Base-by-base conservation (phyloP, 345 rosid species). In the Sisymbrium irio region DNA sequence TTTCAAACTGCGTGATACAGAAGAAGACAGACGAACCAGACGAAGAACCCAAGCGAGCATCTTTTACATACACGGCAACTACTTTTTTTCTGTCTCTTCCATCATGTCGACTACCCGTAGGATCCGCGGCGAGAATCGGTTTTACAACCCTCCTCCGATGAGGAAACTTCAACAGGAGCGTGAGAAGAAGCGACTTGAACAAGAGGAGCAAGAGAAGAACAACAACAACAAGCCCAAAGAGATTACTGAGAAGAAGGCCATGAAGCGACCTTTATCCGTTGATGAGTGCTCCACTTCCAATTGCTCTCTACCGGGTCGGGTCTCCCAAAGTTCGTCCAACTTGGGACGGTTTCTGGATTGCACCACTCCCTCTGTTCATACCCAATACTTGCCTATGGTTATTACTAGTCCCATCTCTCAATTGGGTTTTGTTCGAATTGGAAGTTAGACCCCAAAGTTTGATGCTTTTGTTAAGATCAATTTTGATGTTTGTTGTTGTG, bases 321-420 rank as follows among this genome's bases (percentile, higher is more conserved):
- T 39, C 27, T 68, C 50, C 50, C 25, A 53, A 44, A 7, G 19
- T 39, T 73, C 65, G 11, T 82, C 96, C 14, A 94, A 91, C 83
- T 84, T 91, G 85, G 90, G 86, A 70, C 87, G 90, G 76, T 94
- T 94, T 87, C 79, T 94, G 74, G 89, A 86, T 75, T 68, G 65
- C 68, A 89, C 97, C 3, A 85, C 96, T 75, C 98, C 97, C 0
- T 44, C 77, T 2, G 97, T 94, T 42, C 74, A 84, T 32, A 83
- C 83, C 5, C 93, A 88, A 50, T 39, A 70, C 76, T 74, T 85
- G 75, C 93, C 96, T 6, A 82, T 88, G 96, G 98, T 94, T 75
- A 58, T 22, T 49, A 36, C 3, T 37, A 45, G 49, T 39, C 33
- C 35, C 0, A 60, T 40, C 53, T 14, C 41, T 14, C 8, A 8